Evolutionary conservation across 768 basidiomycete species (phyloP).

Genomic region (Pleurotus sapidus): DNA sequence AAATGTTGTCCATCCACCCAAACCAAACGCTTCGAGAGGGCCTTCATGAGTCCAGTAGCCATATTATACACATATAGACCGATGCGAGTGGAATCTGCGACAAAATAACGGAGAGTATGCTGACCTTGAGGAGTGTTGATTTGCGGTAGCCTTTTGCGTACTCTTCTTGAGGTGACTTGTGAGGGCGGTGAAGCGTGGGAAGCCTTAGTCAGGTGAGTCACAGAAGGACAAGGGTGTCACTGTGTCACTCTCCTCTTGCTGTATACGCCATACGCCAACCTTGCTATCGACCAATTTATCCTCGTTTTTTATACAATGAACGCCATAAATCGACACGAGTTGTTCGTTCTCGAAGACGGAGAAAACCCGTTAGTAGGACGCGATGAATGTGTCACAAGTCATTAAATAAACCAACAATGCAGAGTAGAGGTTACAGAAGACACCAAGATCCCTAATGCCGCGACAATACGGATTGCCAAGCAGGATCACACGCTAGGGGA

Average conservation of each 20-base stretch:
- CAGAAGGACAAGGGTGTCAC: background rate
- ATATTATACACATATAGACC: background rate
- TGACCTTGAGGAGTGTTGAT: conserved; percentile 65
- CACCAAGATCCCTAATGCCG: conserved; percentile 96
- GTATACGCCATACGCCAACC: background rate
- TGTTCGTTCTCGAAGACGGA: conserved; percentile 89
- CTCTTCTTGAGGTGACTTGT: conserved; percentile 1
- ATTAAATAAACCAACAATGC: background rate
- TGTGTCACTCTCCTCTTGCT: background rate
- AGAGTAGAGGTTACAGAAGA: conserved; percentile 93
- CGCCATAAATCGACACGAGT: conserved; percentile 89
- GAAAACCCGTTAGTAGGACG: conserved; percentile 80
- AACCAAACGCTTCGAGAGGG: background rate
- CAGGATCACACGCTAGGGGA: conserved; percentile 97
- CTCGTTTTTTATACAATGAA: conserved; percentile 57
- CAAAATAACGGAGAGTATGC: conserved; percentile 27
- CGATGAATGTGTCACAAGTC: background rate
- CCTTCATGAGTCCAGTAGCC: too few relatives aligned
- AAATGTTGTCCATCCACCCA: conserved; percentile 35
- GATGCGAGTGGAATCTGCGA: background rate
- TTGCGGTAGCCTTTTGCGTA: conserved; percentile 28
- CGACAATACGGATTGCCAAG: conserved; percentile 91
- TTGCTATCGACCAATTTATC: too few relatives aligned
- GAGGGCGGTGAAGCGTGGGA: background rate
- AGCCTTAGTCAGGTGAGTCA: background rate